Conservation (phyloP, 345 rosid species). For the Lepidium sativum region DNA sequence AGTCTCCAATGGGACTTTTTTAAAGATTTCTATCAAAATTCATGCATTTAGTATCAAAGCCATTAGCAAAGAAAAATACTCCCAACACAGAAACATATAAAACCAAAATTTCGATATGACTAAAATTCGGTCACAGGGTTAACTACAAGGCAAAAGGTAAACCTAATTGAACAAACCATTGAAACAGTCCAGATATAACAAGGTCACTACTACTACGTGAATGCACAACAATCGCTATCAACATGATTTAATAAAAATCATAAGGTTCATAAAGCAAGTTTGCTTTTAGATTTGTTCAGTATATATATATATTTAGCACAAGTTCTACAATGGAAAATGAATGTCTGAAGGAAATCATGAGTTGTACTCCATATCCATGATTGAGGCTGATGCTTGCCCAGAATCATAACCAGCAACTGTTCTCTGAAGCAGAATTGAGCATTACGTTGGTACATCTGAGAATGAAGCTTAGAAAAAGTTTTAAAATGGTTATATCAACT, state of each 20-base stretch:
- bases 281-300: neutral
- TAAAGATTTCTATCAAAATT: neutral
- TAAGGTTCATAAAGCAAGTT: neutral
- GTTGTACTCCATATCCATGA: neutral
- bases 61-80: neutral
- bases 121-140: neutral
- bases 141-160: neutral
- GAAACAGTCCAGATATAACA: neutral
- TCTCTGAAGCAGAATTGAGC: constrained; percentile 5
- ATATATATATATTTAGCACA: constrained; percentile 4
- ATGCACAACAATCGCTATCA: neutral
- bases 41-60: neutral
- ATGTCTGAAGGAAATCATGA: neutral
- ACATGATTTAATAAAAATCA: neutral
- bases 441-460: neutral
- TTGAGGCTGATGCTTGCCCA: constrained; percentile 4
- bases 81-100: constrained; percentile 6
- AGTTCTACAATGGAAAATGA: constrained; percentile 1
- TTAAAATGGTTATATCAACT: neutral
- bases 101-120: neutral
- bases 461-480: neutral
- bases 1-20: neutral
- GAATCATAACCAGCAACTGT: constrained; percentile 6
- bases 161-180: neutral
- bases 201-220: neutral